Conservation (phyloP, 768 basidiomycete species). For the Leucogyrophana mollusca region DNA sequence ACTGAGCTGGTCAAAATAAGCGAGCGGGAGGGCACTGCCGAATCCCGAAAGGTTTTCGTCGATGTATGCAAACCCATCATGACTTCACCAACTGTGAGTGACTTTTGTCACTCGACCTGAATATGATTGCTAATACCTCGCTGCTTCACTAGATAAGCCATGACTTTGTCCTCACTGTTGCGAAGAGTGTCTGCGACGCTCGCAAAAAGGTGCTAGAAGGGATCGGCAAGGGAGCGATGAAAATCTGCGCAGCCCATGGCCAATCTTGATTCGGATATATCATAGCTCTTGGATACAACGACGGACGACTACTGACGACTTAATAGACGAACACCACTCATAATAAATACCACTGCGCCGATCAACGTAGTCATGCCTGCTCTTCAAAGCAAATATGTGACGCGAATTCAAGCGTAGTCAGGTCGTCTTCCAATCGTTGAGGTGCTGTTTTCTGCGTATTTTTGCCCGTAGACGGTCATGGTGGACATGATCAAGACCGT, state of each 20-base stretch:
- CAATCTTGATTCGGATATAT: conserved; percentile 17
- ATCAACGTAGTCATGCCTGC: too few relatives aligned
- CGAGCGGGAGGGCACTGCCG: conserved; percentile 52
- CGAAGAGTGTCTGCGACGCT: conserved; percentile 66
- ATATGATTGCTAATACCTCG: conserved; percentile 3
- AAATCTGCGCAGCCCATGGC: conserved; percentile 43
- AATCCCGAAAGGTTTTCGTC: conserved; percentile 50
- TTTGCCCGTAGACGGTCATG: too few relatives aligned
- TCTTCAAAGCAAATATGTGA: too few relatives aligned
- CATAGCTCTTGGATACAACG: conserved; percentile 2
- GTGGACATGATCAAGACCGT: too few relatives aligned
- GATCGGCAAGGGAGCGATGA: conserved; percentile 65
- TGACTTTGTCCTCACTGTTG: conserved; percentile 59
- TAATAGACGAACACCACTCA: too few relatives aligned
- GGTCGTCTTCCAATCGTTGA: too few relatives aligned
- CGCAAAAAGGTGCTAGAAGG: conserved; percentile 73
- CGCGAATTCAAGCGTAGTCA: too few relatives aligned
- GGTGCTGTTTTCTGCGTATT: too few relatives aligned
- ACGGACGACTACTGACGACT: too few relatives aligned
- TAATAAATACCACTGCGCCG: too few relatives aligned
- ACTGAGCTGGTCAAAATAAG: conserved; percentile 45
- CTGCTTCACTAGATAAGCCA: conserved; percentile 49
- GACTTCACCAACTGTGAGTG: conserved; percentile 33
- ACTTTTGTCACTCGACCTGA: background rate
- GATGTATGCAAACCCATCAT: conserved; percentile 47